Percentiles rank a stretch among this genome's conserved stretches.
phyloP scores from a whole-genome alignment of 2,329 filamentous ascomycete species.

The Dactylella cylindrospora region DNA sequence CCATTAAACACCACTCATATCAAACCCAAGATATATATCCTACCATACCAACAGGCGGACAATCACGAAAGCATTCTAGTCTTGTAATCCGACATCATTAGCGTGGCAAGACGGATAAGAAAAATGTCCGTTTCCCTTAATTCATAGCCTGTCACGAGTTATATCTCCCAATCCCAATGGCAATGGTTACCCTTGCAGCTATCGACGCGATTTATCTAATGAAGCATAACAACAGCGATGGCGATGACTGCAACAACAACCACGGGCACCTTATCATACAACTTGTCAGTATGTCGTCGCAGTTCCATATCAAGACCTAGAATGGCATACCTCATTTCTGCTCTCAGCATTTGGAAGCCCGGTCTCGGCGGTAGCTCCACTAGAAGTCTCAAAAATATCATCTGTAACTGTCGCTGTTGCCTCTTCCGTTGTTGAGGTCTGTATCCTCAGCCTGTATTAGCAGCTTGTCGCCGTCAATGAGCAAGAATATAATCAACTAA shows the following conservation, averaged over 20 bases:
- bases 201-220: conserved; percentile 1
- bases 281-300: neutral
- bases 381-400: conserved; percentile 24
- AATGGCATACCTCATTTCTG: conserved; percentile 11
- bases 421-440: conserved; percentile 20
- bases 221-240: neutral
- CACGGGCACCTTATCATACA: neutral
- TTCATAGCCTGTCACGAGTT: no score
- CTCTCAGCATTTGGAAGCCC: no score
- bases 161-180: neutral
- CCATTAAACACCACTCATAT: no score
- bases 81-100: no score
- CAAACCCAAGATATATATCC: no score
- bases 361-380: neutral
- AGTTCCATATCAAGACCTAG: neutral
- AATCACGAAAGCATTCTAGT: no score
- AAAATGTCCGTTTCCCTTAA: no score
- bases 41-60: no score
- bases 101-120: no score
- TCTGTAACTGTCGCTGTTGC: conserved; percentile 22
- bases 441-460: neutral
- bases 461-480: neutral
- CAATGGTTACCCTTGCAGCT: conserved; percentile 1
- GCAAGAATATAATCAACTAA: conserved; percentile 2
- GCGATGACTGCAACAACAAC: neutral